phyloP scores from a whole-genome alignment of 768 basidiomycete genomes.

The Tylopilus intermedius region DNA sequence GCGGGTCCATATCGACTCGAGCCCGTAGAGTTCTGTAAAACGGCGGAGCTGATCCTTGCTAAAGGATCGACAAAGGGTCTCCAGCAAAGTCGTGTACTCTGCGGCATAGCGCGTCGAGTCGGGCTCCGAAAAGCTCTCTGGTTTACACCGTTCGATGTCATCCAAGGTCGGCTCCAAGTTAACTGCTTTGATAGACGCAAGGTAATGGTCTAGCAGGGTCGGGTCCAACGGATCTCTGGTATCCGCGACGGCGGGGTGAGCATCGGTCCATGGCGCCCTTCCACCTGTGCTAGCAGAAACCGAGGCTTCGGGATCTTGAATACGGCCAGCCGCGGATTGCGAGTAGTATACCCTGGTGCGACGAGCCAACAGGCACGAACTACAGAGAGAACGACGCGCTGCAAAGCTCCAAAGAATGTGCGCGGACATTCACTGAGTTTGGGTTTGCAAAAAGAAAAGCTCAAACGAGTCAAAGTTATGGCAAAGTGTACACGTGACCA shows the following conservation, averaged over 20 bases:
- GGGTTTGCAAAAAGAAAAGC: not conserved
- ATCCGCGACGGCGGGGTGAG: constrained; percentile 1
- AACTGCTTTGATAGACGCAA: constrained; percentile 47
- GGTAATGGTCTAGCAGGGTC: constrained; percentile 50
- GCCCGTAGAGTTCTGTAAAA: constrained; percentile 47
- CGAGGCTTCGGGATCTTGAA: constrained; percentile 5
- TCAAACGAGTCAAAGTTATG: too few species aligned
- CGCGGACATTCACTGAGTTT: constrained; percentile 17
- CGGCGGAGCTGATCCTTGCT: constrained; percentile 54
- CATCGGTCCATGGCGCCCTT: constrained; percentile 1
- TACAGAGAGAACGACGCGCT: constrained; percentile 16
- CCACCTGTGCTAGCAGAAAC: constrained; percentile 1
- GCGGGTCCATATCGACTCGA: constrained; percentile 33
- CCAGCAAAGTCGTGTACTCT: constrained; percentile 50
- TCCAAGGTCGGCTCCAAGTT: constrained; percentile 47
- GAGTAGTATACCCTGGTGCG: constrained; percentile 22
- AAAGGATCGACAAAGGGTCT: constrained; percentile 57
- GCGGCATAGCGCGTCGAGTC: constrained; percentile 44
- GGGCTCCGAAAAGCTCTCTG: constrained; percentile 36
- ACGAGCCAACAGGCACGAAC: constrained; percentile 13
- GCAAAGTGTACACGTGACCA: constrained; percentile 16
- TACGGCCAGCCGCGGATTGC: constrained; percentile 11
- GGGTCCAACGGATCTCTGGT: constrained; percentile 33
- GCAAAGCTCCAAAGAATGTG: constrained; percentile 12
- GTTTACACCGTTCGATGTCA: constrained; percentile 59